Percentiles rank a stretch among this genome's conserved stretches.
Evolutionary conservation across 768 basidiomycete species (phyloP).

Genomic region (Kwoniella europaea): DNA sequence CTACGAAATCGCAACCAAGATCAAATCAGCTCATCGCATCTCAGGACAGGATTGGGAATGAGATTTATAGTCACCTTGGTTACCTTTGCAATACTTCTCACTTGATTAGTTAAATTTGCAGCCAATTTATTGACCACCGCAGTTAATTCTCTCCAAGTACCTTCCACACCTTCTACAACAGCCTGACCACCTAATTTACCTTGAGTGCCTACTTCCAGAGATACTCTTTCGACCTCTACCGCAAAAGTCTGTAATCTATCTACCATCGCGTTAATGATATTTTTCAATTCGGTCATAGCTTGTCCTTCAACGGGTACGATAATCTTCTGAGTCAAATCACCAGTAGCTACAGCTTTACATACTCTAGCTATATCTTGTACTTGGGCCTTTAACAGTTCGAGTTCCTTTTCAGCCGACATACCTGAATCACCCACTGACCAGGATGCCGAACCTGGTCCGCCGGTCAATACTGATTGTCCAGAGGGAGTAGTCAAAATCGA

Average conservation of each 20-base stretch:
- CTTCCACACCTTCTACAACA: conserved; percentile 85
- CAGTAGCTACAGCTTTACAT: conserved; percentile 77
- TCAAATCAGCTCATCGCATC: background rate
- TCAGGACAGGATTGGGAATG: no score
- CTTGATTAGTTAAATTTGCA: conserved; percentile 60
- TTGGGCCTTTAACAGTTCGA: conserved; percentile 78
- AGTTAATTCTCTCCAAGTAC: conserved; percentile 90
- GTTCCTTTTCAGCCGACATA: conserved; percentile 64
- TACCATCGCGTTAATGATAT: conserved; percentile 61
- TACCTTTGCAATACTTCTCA: conserved; percentile 90
- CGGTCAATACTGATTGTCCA: conserved; percentile 36
- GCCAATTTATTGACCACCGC: conserved; percentile 75
- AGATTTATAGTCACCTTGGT: conserved; percentile 65
- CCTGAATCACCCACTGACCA: conserved; percentile 42
- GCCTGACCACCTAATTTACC: conserved; percentile 87
- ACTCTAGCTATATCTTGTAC: conserved; percentile 81
- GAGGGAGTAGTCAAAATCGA: conserved; percentile 34
- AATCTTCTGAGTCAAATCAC: conserved; percentile 78
- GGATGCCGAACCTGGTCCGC: conserved; percentile 38
- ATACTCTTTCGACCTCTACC: conserved; percentile 84
- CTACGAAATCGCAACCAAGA: conserved; percentile 13
- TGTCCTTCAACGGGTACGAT: conserved; percentile 77
- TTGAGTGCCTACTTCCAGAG: conserved; percentile 61
- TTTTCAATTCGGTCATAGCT: conserved; percentile 80
- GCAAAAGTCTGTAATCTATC: conserved; percentile 84